A percentile compares a stretch with the other conserved stretches of the same genome.
Evolutionary conservation across 768 basidiomycete species (phyloP).

Genomic region (Ramaria sp.): DNA sequence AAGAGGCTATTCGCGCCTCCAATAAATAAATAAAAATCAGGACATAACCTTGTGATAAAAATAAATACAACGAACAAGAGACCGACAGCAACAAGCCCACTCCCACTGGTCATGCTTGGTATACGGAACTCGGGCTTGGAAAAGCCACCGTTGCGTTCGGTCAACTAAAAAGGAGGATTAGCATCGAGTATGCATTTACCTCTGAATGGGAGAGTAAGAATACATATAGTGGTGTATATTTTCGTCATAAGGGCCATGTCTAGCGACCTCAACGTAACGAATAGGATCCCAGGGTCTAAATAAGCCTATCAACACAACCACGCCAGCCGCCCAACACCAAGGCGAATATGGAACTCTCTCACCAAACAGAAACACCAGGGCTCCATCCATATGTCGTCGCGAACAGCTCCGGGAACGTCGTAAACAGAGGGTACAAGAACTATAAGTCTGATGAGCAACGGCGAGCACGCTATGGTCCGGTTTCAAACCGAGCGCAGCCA

Average conservation of each 20-base stretch:
- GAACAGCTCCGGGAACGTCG: constrained; percentile 46
- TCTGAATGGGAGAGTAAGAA: not conserved
- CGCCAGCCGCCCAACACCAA: not conserved
- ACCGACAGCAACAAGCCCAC: constrained; percentile 60
- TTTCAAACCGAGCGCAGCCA: no score
- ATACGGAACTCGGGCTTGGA: constrained; percentile 71
- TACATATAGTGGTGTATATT: constrained; percentile 21
- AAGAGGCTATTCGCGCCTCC: constrained; percentile 61
- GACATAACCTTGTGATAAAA: not conserved
- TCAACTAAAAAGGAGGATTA: constrained; percentile 12
- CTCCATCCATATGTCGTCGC: constrained; percentile 28
- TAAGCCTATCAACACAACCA: constrained; percentile 17
- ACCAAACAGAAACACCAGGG: constrained; percentile 40
- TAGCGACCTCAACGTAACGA: constrained; percentile 20
- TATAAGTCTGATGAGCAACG: no score
- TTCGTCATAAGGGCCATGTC: constrained; percentile 22
- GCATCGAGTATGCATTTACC: not conserved
- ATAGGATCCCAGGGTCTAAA: constrained; percentile 29
- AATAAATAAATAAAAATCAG: constrained; percentile 31
- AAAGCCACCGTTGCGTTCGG: constrained; percentile 34
- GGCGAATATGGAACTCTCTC: constrained; percentile 11
- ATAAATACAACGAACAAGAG: constrained; percentile 16
- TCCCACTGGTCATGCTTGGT: constrained; percentile 63
- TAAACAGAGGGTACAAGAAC: constrained; percentile 64
- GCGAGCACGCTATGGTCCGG: no score